Evolutionary conservation across 345 rosid genomes (phyloP).

Genomic region (Hirschfeldia incana): DNA sequence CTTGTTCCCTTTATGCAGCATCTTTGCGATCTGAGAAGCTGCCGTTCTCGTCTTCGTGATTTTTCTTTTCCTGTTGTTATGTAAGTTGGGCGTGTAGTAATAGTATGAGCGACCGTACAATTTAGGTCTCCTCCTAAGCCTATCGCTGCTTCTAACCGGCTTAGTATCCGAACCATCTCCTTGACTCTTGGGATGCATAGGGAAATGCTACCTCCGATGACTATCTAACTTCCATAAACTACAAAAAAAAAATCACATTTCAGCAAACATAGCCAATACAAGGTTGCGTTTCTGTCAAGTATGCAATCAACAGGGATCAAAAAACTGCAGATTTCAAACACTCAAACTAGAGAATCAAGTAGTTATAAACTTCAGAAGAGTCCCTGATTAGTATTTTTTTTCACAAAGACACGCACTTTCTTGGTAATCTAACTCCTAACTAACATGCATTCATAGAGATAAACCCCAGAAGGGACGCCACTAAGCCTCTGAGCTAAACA

Average conservation of each 20-base stretch:
- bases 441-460: slow-evolving; percentile 22
- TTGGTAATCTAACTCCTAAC: neutral
- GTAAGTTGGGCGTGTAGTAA: slow-evolving; percentile 67
- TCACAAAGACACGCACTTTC: neutral
- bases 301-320: slow-evolving; percentile 2
- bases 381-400: no score
- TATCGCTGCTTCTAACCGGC: slow-evolving; percentile 92
- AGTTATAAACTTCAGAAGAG: no score
- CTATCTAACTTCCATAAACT: slow-evolving; percentile 55
- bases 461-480: slow-evolving; percentile 14
- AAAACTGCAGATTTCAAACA: neutral
- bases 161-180: slow-evolving; percentile 80
- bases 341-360: no score
- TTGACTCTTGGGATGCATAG: slow-evolving; percentile 83
- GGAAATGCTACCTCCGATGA: slow-evolving; percentile 44
- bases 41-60: slow-evolving; percentile 88
- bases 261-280: slow-evolving; percentile 4
- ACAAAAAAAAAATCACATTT: slow-evolving; percentile 34
- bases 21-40: slow-evolving; percentile 90
- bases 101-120: slow-evolving; percentile 55
- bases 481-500: slow-evolving; percentile 27
- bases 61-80: slow-evolving; percentile 65
- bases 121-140: slow-evolving; percentile 92
- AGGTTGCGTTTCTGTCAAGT: neutral
- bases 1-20: slow-evolving; percentile 67